Percentiles rank a stretch among this genome's conserved stretches.
phyloP scores from a whole-genome alignment of 2,329 filamentous ascomycete species.

The Xylariaceae sp. region DNA sequence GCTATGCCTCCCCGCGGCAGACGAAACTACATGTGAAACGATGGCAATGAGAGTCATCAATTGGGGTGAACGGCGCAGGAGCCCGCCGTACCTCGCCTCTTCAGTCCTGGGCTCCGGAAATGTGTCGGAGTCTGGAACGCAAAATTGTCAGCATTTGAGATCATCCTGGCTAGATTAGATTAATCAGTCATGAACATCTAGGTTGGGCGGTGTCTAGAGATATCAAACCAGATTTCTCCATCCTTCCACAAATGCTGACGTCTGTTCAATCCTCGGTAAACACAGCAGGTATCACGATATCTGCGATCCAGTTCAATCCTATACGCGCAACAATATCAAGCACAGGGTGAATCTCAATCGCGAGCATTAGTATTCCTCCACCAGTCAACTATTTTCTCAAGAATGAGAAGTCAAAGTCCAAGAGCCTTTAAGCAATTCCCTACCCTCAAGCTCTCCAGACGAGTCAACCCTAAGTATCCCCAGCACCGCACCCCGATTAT shows the following conservation, averaged over 20 bases:
- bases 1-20: constrained; percentile 1
- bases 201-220: too few relatives aligned
- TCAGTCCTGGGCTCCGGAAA: constrained; percentile 8
- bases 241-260: too few relatives aligned
- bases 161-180: too few relatives aligned
- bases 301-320: too few relatives aligned
- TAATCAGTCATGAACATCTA: neutral
- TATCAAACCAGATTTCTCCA: too few relatives aligned
- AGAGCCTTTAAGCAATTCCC: constrained; percentile 38
- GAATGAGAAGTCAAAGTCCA: constrained; percentile 27
- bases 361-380: too few relatives aligned
- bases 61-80: too few relatives aligned
- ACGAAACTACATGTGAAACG: constrained; percentile 21
- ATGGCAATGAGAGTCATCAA: constrained; percentile 7
- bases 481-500: constrained; percentile 40
- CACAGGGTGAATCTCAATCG: too few relatives aligned
- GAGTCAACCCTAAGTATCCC: constrained; percentile 39
- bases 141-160: constrained; percentile 10
- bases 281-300: too few relatives aligned
- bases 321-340: too few relatives aligned
- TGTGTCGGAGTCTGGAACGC: constrained; percentile 17
- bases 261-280: too few relatives aligned
- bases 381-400: too few relatives aligned
- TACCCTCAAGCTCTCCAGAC: constrained; percentile 40
- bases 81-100: constrained; percentile 3